Base-by-base conservation (phyloP, 352 stramenopile genomes). In the Pythium periplocum region DNA sequence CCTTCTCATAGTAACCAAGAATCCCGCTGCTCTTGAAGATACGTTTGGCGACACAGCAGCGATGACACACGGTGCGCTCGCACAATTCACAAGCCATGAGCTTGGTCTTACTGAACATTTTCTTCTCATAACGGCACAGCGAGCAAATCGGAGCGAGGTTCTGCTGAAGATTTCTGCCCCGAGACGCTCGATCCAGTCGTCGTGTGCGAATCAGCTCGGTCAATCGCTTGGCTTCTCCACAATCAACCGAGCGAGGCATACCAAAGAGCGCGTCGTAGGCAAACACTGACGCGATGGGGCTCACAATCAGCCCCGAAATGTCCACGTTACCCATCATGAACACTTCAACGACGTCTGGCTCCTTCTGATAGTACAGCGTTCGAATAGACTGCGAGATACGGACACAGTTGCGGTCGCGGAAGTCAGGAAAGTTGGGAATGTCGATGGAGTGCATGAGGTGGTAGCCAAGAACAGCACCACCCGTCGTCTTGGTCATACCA, bases 341-440 rank as follows among this genome's bases (percentile, higher is more conserved):
- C 4, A 79, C 67, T 45, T 79, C 73, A 10, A 83, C 69, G 39
- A 75, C 57, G 11, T 68, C 66, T 26, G 71, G 62, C n/a, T 66
- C 68, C 40, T 71, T 74, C 55, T 83, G 73, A 47, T 71, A 65
- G 65, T 80, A 83, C 32, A 83, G 47, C 46, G 76, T 76, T 6
- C 69, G 68, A 11, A 71, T 75, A 43, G 59, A 71, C 53, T 79
- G 73, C 61, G 68, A 46, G 10, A 65, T 61, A 31, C 71, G 61
- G 36, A 83, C 66, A 4, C 64, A 75, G 47, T 81, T 73, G 55
- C 68, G 61, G 46, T 59, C 61, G 6, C 50, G 70, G 30, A 83
- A 53, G 43, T 80, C 54, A 0, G 73, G 73, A 48, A 80, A 80
- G 33, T 61, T 43, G 6, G 65, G 61, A 45, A 65, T 57, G 32